Conservation (phyloP, 441 rosid species). For the Pelargonium fulgidum region DNA sequence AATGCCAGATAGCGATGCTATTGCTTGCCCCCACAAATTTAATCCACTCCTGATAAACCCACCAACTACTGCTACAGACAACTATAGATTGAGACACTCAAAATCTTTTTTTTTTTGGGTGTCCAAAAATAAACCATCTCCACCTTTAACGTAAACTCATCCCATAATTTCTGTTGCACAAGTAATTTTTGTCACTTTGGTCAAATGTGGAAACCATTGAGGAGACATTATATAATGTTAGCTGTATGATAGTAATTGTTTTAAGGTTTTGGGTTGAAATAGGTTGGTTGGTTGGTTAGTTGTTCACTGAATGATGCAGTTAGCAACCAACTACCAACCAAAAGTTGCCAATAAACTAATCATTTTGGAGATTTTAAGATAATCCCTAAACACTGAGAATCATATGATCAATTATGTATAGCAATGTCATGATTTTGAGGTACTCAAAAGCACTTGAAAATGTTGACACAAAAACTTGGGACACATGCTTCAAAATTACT, state of each 20-base stretch:
- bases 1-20: neutral
- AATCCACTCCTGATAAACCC: neutral
- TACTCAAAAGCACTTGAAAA: neutral
- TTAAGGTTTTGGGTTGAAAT: neutral
- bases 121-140: neutral
- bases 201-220: neutral
- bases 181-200: neutral
- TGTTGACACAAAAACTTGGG: neutral
- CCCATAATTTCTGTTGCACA: neutral
- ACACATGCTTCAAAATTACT: neutral
- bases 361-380: neutral
- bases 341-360: neutral
- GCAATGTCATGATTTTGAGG: neutral
- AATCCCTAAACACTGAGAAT: neutral
- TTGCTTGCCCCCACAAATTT: neutral
- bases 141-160: neutral
- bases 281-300: neutral
- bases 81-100: neutral
- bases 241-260: too few relatives aligned
- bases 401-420: neutral
- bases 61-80: slow-evolving; percentile 5
- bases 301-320: neutral
- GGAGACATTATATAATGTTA: neutral
- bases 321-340: slow-evolving; percentile 2
- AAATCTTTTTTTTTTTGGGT: neutral